Base-by-base conservation (phyloP, 2,329 filamentous ascomycete genomes). In the Tolypocladium paradoxum region DNA sequence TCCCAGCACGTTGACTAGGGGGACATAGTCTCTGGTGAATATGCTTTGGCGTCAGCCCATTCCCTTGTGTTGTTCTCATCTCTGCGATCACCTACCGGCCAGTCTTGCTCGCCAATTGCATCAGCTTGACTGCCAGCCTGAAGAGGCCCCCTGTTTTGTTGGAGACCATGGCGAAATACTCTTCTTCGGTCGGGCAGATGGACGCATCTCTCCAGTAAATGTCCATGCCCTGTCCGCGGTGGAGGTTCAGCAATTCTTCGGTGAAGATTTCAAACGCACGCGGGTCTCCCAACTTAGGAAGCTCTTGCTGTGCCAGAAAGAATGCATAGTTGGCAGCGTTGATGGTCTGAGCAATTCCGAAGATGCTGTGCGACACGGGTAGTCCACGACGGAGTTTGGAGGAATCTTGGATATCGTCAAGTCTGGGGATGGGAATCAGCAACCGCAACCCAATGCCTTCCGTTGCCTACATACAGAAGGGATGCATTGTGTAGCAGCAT, bases 131-230 rank as follows among this genome's bases (percentile, higher is more conserved):
- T 22, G 85, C 86, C 4, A 92, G 70, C 29, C 88, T 77, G 73
- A 92, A 91, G 1, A 93, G 75, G 0, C 88, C 88, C 40, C 88
- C 88, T 0, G 88, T 92, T 70, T 92, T 92, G 71, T 91, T 89
- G 58, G 80, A 80, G 18, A 92, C 87, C 88, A 92, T 91, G 65
- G 90, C 84, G 20, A 91, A 77, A 68, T 92, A 92, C 68, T 91
- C 87, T 59, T 88, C 85, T 69, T 90, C 87, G 49, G 79, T 85
- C 6, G 88, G 88, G 68, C 86, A 90, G 24, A 83, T 88, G 54
- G 90, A 72, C 22, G 82, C 87, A 70, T 91, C 87, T 53, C 87
- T 78, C 88, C 88, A 93, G 71, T 86, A 90, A 35, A 93, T 76
- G 63, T 93, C 88, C 85, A 91, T 89, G 55, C 88, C 87, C 69